phyloP scores from a whole-genome alignment of 208 protist species.

The Trypanosoma lewisi region DNA sequence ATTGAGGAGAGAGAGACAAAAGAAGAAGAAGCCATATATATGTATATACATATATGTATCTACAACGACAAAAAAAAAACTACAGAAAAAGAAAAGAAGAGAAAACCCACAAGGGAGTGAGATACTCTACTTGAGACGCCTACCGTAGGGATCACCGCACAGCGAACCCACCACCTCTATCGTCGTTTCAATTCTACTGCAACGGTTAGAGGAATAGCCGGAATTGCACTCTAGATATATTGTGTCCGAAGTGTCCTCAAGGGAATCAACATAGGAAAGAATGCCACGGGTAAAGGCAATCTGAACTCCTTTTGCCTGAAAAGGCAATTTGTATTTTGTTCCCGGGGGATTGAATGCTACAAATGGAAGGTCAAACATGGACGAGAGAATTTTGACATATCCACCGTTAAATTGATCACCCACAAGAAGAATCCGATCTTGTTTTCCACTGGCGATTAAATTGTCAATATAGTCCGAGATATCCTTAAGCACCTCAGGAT shows the following conservation, averaged over 20 bases:
- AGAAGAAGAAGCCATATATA: constrained; percentile 4
- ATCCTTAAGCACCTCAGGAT: constrained; percentile 42
- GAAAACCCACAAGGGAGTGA: constrained; percentile 5
- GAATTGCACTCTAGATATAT: constrained; percentile 54
- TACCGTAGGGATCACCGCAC: constrained; percentile 67
- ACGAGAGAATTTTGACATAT: constrained; percentile 76
- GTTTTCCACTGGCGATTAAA: constrained; percentile 34
- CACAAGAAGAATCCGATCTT: constrained; percentile 60
- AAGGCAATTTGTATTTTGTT: constrained; percentile 46
- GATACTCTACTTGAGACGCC: constrained; percentile 20
- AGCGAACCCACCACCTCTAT: constrained; percentile 41
- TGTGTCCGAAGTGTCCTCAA: constrained; percentile 64
- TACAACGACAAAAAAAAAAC: constrained; percentile 13
- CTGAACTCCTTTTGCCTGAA: constrained; percentile 43
- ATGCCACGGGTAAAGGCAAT: constrained; percentile 49
- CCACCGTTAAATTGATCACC: constrained; percentile 89
- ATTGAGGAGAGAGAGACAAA: constrained; percentile 12
- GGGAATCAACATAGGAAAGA: constrained; percentile 77
- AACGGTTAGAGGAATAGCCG: constrained; percentile 48
- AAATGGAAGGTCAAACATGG: constrained; percentile 48
- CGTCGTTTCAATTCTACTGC: constrained; percentile 65
- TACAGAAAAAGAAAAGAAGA: not conserved
- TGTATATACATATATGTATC: constrained; percentile 12
- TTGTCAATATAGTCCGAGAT: constrained; percentile 49
- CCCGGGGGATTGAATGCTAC: constrained; percentile 85